Conservation (phyloP, 2,329 filamentous ascomycete species). For the Colletotrichum lentis region DNA sequence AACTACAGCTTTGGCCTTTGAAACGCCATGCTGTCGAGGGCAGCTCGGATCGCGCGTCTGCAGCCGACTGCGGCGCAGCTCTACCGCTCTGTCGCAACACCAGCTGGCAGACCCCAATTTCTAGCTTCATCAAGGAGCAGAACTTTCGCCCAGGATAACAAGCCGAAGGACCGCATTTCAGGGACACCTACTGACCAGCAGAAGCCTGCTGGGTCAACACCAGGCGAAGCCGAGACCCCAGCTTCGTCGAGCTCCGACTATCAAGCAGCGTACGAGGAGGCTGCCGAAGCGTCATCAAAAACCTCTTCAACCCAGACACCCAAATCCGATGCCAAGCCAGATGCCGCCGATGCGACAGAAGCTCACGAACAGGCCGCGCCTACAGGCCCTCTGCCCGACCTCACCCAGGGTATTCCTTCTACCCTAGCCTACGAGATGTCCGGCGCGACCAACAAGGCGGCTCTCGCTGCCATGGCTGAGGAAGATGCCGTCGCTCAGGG, state of each 20-base stretch:
- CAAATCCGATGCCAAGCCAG: conserved; percentile 20
- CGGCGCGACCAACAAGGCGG: conserved; percentile 42
- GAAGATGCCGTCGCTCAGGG: conserved; percentile 54
- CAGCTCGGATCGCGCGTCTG: conserved; percentile 39
- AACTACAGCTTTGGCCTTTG: conserved; percentile 19
- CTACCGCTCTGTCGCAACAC: conserved; percentile 36
- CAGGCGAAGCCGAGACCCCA: conserved; percentile 4
- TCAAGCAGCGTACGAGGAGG: conserved; percentile 19
- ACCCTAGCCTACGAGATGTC: conserved; percentile 81
- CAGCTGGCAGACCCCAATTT: conserved; percentile 34
- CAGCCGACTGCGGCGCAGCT: conserved; percentile 37
- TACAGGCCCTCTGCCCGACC: conserved; percentile 78
- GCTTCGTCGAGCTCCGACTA: conserved; percentile 16
- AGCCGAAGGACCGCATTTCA: conserved; percentile 16
- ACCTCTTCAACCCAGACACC: conserved; percentile 19
- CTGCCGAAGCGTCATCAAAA: conserved; percentile 26
- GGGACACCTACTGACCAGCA: conserved; percentile 24
- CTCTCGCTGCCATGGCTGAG: conserved; percentile 38
- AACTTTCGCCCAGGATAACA: conserved; percentile 35
- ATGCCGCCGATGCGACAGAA: conserved; percentile 32
- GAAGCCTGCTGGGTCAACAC: conserved; percentile 23
- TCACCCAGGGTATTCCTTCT: conserved; percentile 94
- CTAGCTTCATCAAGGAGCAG: conserved; percentile 34
- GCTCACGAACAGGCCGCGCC: conserved; percentile 27
- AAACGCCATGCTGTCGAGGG: conserved; percentile 40